Conservation (phyloP, 1,284 basidiomycete genomes). For the Microbotryomycetes sp. region DNA sequence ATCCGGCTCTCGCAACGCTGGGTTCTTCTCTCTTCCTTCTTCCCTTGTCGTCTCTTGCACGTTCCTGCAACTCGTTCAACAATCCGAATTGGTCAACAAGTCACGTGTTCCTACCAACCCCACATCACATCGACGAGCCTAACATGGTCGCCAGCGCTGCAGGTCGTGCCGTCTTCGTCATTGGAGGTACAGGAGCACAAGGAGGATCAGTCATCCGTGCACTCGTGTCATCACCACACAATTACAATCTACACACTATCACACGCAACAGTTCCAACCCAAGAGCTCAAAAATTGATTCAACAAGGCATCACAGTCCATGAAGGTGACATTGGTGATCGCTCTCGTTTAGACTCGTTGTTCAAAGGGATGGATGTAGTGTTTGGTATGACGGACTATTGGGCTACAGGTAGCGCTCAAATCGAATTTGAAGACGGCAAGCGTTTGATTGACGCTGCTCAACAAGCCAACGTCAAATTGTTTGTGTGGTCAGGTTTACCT, state of each 20-base stretch:
- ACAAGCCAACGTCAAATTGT: slow-evolving; percentile 24
- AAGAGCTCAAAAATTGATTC: slow-evolving; percentile 17
- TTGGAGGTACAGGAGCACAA: slow-evolving; percentile 9
- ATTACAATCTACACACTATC: slow-evolving; percentile 33
- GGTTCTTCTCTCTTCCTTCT: not conserved
- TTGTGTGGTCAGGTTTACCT: slow-evolving; percentile 35
- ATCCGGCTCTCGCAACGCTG: not conserved
- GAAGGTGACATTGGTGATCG: slow-evolving; percentile 25
- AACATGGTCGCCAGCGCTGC: not conserved
- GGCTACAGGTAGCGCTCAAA: no score
- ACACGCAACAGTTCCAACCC: slow-evolving; percentile 33
- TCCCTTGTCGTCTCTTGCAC: not conserved
- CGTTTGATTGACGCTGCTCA: slow-evolving; percentile 29
- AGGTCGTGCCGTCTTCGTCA: not conserved
- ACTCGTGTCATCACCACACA: slow-evolving; percentile 21
- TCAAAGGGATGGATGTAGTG: slow-evolving; percentile 34
- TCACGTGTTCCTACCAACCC: no score
- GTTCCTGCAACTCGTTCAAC: no score
- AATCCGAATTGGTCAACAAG: no score
- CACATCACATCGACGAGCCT: not conserved
- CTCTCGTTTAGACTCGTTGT: slow-evolving; percentile 14
- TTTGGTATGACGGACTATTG: slow-evolving; percentile 7
- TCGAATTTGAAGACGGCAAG: slow-evolving; percentile 27
- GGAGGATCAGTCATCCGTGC: slow-evolving; percentile 34
- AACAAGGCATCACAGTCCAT: slow-evolving; percentile 31